These are phyloP conservation scores for Gossypium gossypioides DNA, from an alignment of 441 rosid species.

Conservation along the genomic window DNA sequence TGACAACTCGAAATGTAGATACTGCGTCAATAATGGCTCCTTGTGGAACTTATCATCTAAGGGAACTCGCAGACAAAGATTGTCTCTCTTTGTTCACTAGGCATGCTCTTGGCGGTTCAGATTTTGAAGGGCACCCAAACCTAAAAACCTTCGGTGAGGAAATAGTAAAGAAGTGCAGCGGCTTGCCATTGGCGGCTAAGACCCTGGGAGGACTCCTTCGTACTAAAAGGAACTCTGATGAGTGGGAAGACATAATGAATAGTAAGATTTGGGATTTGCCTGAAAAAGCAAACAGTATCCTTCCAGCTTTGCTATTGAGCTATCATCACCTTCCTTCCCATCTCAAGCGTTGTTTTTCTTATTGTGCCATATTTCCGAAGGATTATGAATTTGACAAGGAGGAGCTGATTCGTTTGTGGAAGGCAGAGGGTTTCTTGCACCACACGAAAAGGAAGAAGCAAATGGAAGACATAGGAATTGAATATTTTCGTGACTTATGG, in stretches of 20 bases:
- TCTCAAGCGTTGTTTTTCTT: slow-evolving; percentile 11
- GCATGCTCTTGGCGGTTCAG: background rate
- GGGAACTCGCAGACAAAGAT: background rate
- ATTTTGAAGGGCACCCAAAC: background rate
- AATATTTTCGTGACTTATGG: slow-evolving; percentile 9
- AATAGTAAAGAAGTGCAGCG: slow-evolving; percentile 10
- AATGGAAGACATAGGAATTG: slow-evolving; percentile 12
- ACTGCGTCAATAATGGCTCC: background rate
- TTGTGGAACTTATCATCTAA: background rate
- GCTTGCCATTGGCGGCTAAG: slow-evolving; percentile 14
- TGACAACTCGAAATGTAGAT: slow-evolving; percentile 1
- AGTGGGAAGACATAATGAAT: slow-evolving; percentile 10
- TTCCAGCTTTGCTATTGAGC: slow-evolving; percentile 18
- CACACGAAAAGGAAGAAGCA: background rate
- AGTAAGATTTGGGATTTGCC: slow-evolving; percentile 11
- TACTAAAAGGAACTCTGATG: background rate
- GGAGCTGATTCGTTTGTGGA: slow-evolving; percentile 17
- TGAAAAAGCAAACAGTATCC: background rate
- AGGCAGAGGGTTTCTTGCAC: slow-evolving; percentile 19
- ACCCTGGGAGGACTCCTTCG: slow-evolving; percentile 14
- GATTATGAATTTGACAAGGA: slow-evolving; percentile 15
- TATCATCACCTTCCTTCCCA: slow-evolving; percentile 4
- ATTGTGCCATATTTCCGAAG: slow-evolving; percentile 19
- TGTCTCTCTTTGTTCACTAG: slow-evolving; percentile 8
- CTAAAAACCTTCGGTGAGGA: background rate